These are phyloP conservation scores for Collybiopsis confluens DNA, from an alignment of 768 basidiomycete genomes.

Conservation along the genomic window DNA sequence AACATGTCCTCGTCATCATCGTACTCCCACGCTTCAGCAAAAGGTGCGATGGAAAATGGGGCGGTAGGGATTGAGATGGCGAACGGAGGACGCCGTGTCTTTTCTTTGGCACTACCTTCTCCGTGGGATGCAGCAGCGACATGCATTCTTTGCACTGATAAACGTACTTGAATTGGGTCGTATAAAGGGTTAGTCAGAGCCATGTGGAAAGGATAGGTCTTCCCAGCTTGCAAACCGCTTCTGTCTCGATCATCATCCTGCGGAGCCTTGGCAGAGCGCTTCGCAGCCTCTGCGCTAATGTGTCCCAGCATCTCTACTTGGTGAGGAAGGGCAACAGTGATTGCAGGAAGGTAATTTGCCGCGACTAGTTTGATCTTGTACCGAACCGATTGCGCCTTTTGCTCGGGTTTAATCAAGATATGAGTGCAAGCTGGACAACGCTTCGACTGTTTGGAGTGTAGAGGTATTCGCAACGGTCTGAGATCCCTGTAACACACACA, in stretches of 20 bases:
- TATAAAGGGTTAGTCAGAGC: conserved; percentile 93
- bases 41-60: conserved; percentile 81
- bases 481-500: conserved; percentile 54
- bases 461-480: conserved; percentile 83
- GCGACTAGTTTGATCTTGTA: conserved; percentile 99
- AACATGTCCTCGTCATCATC: conserved; percentile 95
- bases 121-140: conserved; percentile 34
- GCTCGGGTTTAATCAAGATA: conserved; percentile 97
- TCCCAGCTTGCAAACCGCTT: conserved; percentile 62
- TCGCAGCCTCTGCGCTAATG: conserved; percentile 32
- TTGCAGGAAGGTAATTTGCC: conserved; percentile 87
- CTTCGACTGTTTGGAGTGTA: conserved; percentile 92
- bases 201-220: conserved; percentile 84
- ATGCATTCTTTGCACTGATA: conserved; percentile 72
- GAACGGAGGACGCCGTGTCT: conserved; percentile 67
- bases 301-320: conserved; percentile 33
- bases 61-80: conserved; percentile 75
- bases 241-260: conserved; percentile 36
- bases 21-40: conserved; percentile 97
- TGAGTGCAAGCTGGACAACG: conserved; percentile 93
- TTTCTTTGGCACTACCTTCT: conserved; percentile 39
- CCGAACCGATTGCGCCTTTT: conserved; percentile 89
- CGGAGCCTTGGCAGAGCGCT: conserved; percentile 33
- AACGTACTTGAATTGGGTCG: conserved; percentile 89
- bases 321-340: conserved; percentile 68